phyloP scores from a whole-genome alignment of 2,329 filamentous ascomycete species.

The Beauveria pseudobassiana region DNA sequence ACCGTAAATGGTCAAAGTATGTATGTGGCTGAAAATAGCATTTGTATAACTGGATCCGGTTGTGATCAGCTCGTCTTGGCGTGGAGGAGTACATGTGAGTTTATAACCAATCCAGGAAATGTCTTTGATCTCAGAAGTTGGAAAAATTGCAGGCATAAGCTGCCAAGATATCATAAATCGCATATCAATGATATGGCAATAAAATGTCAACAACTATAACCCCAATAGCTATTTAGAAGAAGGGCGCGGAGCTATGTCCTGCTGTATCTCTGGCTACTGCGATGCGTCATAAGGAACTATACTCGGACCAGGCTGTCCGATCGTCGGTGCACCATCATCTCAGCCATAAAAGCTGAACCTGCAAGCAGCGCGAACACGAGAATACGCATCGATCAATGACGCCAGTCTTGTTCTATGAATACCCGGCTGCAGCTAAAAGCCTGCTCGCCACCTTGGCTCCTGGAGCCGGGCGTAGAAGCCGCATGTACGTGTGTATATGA shows the following conservation, averaged over 20 bases:
- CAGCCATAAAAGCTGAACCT: not conserved
- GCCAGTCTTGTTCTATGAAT: not conserved
- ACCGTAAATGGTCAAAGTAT: not conserved
- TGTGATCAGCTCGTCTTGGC: conserved; percentile 6
- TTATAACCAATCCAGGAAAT: no score
- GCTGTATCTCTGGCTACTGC: not conserved
- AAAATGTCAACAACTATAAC: no score
- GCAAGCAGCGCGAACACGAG: conserved; percentile 7
- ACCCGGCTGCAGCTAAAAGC: not conserved
- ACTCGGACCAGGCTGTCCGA: not conserved
- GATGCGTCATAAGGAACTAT: not conserved
- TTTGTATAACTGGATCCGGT: not conserved
- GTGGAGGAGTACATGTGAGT: not conserved
- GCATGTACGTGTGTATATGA: not conserved
- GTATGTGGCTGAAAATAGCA: not conserved
- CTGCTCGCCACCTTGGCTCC: not conserved
- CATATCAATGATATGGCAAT: no score
- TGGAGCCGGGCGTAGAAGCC: not conserved
- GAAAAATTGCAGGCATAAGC: no score
- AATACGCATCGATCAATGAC: not conserved
- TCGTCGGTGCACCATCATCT: not conserved
- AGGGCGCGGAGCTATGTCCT: not conserved
- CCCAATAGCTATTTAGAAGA: not conserved
- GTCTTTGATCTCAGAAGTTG: no score
- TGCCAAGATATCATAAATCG: no score